phyloP scores from a whole-genome alignment of 441 rosid species.

The Jatropha multifida region DNA sequence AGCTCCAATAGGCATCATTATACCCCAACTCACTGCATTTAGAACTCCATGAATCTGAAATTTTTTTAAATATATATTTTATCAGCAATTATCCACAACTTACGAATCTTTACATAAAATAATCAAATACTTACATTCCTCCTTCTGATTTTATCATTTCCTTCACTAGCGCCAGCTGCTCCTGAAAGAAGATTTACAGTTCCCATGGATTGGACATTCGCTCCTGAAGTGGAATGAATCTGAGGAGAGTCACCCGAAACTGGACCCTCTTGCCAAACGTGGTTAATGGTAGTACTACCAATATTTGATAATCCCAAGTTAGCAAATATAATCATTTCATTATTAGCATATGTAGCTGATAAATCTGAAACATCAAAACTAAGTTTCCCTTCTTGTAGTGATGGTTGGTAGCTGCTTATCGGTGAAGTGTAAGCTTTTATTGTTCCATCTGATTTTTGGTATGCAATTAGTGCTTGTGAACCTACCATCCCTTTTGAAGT shows the following conservation, averaged over 20 bases:
- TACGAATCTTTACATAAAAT: neutral
- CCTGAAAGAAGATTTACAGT: slow-evolving; percentile 59
- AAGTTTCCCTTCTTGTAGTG: slow-evolving; percentile 46
- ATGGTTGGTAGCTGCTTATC: slow-evolving; percentile 44
- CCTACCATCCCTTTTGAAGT: slow-evolving; percentile 63
- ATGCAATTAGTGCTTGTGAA: slow-evolving; percentile 75
- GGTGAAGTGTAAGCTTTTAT: slow-evolving; percentile 64
- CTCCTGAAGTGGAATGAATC: slow-evolving; percentile 46
- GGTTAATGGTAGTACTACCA: slow-evolving; percentile 41
- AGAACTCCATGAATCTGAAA: slow-evolving; percentile 81
- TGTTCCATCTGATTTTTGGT: slow-evolving; percentile 48
- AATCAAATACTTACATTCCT: slow-evolving; percentile 47
- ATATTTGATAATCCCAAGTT: slow-evolving; percentile 41
- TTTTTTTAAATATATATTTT: no score
- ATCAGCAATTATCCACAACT: neutral
- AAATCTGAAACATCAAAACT: slow-evolving; percentile 61
- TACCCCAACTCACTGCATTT: slow-evolving; percentile 79
- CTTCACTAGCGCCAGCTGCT: slow-evolving; percentile 37
- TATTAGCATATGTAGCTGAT: slow-evolving; percentile 47
- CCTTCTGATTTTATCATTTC: slow-evolving; percentile 40
- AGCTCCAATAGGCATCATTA: slow-evolving; percentile 76
- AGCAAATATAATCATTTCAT: slow-evolving; percentile 69
- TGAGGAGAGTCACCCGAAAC: slow-evolving; percentile 40
- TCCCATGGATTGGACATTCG: slow-evolving; percentile 55
- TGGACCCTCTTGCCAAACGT: slow-evolving; percentile 85